Evolutionary conservation across 1,284 basidiomycete species (phyloP), one percentile per base, ranked within the genome.

Genomic region (Rhodotorula sp.): DNA sequence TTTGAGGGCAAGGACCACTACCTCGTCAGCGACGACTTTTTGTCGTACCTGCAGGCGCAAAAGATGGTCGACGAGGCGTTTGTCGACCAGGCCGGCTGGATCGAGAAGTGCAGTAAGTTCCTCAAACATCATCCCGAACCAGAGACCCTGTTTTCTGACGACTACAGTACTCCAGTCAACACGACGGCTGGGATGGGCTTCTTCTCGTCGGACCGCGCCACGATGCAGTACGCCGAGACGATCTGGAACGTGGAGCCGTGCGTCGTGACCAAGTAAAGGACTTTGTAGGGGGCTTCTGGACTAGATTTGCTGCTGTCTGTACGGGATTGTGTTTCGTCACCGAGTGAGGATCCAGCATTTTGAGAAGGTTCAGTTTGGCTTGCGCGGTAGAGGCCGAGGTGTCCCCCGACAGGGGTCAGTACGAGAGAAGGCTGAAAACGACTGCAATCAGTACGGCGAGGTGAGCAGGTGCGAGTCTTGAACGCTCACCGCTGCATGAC

Each of bases 191-290:
- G 73, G 33, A 95, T 95, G 93, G 93, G 92, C 81, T 93, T 93
- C 80, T 95, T 95, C 84, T 91, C 91, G 80, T 91, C 90, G 55
- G 93, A 95, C 80, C 86, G 93, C 67, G 91, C 91, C 5, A 93
- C 95, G 78, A 87, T 88, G 77, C 90, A 92, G 80, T 95, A 44
- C 64, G 58, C 44, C 51, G 64, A 60, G 17, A 63, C 71, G 62
- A 76, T 76, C 60, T 76, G 75, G 75, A 72, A 68, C 60, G 68
- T 75, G 59, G 75, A 76, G 60, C 70, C 74, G 10, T 29, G 64
- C 63, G 58, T 58, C 46, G 55, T 75, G 24, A 49, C 55, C 30
- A 56, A 56, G 33, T 37, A 42, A 33, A 56, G 53, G 26, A 42
- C 37, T 37, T 37, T 37, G 37, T 37, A 37, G 37, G 37, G 37